Base-by-base conservation (phyloP, 495 filamentous ascomycete species). In the Delitschia confertaspora region DNA sequence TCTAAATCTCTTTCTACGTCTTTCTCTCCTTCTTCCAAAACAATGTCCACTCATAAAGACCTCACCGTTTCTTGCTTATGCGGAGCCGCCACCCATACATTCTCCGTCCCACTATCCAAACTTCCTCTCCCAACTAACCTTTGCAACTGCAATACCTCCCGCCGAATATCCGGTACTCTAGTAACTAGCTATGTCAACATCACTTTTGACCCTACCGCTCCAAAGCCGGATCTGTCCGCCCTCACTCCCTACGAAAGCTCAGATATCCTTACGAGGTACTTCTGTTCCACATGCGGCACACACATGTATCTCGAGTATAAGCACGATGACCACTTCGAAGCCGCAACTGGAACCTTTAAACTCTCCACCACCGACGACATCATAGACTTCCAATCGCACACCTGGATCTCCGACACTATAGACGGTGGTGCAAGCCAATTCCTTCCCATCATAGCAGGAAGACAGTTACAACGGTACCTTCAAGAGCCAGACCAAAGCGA, bases 281-380 rank as follows among this genome's bases (percentile, higher is more conserved):
- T 83, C 60, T 88, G 83, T 60, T 51, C 56, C n/a, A 75, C 61
- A 10, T 88, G 83, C 47, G 81, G 81, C 22, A 74, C 76, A 19
- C 78, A 83, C 49, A 64, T 78, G 48, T 77, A 81, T 39, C 38
- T 50, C 10, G 35, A 44, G 21, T 43, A 45, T 47, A 30, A 48
- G n/a, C 14, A 31, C 0, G 43, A 51, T 18, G 47, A 34, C 8
- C 33, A 54, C 22, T 67, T 64, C 59, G 66, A 59, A 26, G 42
- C 78, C 34, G 60, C 56, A 19, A 70, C 60, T 20, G 69, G 67
- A 31, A 55, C 71, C 7, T 50, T 69, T 9, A 60, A 38, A 26
- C 20, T 47, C 2, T 30, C 62, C 11, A 51, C 55, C 23, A 51
- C 58, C 3, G 60, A 70, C 42, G 55, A 59, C 14, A 46, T 53